Evolutionary conservation across 192 early-diverging fungal genomes (phyloP).

Genomic region (Gonapodya sp.): DNA sequence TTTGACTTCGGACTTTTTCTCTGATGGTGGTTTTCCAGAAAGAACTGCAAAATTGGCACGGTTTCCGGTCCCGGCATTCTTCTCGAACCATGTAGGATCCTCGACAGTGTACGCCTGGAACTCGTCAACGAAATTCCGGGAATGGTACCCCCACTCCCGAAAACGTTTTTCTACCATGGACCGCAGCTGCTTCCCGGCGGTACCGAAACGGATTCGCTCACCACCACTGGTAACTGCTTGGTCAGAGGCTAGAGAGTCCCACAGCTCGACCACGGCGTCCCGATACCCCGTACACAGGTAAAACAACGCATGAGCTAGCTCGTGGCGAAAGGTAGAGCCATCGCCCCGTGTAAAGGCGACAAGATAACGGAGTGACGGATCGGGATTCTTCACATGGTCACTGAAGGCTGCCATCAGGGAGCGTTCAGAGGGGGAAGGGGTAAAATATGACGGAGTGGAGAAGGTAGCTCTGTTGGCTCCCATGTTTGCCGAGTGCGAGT

Average conservation of each 20-base stretch:
- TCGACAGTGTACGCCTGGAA: conserved; percentile 11
- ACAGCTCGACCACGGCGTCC: background rate
- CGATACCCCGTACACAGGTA: background rate
- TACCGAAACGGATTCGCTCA: background rate
- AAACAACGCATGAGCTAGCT: conserved; percentile 3
- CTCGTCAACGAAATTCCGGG: background rate
- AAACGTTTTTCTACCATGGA: background rate
- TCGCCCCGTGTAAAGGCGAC: background rate
- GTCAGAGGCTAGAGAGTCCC: background rate
- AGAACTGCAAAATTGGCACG: background rate
- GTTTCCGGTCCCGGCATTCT: background rate
- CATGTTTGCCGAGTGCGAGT: background rate
- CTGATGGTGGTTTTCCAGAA: too few relatives aligned
- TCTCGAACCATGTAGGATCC: background rate
- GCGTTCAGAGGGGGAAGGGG: background rate
- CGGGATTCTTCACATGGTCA: background rate
- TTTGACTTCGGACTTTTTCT: background rate
- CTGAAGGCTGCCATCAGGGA: background rate
- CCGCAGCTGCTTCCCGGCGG: background rate
- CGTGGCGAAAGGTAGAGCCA: background rate
- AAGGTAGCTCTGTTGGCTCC: background rate
- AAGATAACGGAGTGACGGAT: background rate
- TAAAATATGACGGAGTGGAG: background rate
- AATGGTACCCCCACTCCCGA: background rate
- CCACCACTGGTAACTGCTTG: background rate